phyloP scores from a whole-genome alignment of 495 filamentous ascomycete genomes.

The Talaromyces nanjingensis region DNA sequence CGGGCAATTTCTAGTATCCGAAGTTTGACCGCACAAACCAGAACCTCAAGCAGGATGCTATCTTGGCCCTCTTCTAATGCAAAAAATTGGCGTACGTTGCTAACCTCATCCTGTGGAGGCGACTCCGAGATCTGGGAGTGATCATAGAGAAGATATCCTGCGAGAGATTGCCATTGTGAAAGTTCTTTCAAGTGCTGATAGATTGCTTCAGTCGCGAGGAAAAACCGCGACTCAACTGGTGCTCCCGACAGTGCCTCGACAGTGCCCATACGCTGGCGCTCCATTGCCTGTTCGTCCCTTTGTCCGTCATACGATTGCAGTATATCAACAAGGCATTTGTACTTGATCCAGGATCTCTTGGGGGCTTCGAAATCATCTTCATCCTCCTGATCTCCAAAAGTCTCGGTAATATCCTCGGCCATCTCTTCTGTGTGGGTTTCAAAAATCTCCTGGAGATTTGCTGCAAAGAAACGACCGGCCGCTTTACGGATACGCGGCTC shows the following conservation, averaged over 20 bases:
- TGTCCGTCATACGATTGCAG: constrained; percentile 68
- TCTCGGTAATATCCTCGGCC: constrained; percentile 71
- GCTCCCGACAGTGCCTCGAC: constrained; percentile 33
- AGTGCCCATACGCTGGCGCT: constrained; percentile 17
- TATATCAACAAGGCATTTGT: constrained; percentile 82
- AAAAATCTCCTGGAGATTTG: constrained; percentile 74
- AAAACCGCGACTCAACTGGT: constrained; percentile 67
- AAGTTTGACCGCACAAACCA: constrained; percentile 70
- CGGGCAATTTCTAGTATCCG: constrained; percentile 54
- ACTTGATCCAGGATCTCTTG: constrained; percentile 76
- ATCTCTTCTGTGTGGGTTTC: constrained; percentile 77
- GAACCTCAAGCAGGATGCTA: constrained; percentile 74
- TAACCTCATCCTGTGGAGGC: constrained; percentile 46
- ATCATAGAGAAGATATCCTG: constrained; percentile 87
- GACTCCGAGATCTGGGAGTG: constrained; percentile 56
- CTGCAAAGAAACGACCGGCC: constrained; percentile 81
- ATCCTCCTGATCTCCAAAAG: constrained; percentile 48
- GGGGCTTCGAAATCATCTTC: constrained; percentile 70
- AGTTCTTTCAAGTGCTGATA: constrained; percentile 76
- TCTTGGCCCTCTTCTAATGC: constrained; percentile 75
- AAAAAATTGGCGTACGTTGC: constrained; percentile 55
- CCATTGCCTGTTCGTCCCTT: constrained; percentile 38
- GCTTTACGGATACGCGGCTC: constrained; percentile 79
- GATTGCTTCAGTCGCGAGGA: constrained; percentile 74
- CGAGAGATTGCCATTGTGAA: constrained; percentile 78